phyloP scores from a whole-genome alignment of 1,284 basidiomycete genomes.

The Ustilago trichophora region DNA sequence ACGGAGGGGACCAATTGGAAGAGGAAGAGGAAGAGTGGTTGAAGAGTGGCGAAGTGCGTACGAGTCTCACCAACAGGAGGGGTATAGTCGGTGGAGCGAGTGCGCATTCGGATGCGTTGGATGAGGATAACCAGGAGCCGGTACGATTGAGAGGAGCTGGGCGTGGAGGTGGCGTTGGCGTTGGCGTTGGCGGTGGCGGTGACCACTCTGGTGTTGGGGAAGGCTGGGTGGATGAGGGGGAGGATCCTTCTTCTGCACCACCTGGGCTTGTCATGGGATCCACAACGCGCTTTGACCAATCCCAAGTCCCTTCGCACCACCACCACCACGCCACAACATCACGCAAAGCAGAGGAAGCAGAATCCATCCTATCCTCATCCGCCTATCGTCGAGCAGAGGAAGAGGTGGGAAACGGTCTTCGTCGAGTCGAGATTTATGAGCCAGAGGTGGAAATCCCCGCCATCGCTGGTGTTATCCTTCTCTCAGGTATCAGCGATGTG shows the following conservation, averaged over 20 bases:
- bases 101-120: constrained; percentile 19
- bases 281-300: constrained; percentile 15
- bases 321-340: no score
- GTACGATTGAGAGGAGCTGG: no score
- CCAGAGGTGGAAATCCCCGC: constrained; percentile 64
- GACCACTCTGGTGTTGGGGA: no score
- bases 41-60: constrained; percentile 43
- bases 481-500: constrained; percentile 67
- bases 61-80: neutral
- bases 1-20: no score
- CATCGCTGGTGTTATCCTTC: constrained; percentile 66
- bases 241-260: constrained; percentile 4
- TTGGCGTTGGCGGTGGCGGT: no score
- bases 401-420: constrained; percentile 59
- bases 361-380: constrained; percentile 21
- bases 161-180: no score
- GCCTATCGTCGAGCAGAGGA: constrained; percentile 45
- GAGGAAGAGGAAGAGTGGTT: constrained; percentile 42
- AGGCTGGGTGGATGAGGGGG: constrained; percentile 53
- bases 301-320: no score
- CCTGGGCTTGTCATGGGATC: constrained; percentile 46
- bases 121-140: constrained; percentile 29
- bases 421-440: constrained; percentile 65
- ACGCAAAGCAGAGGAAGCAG: constrained; percentile 36
- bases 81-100: neutral